Evolutionary conservation across 75 land plant genomes (phyloP), one percentile per base, ranked within the genome.

Genomic region (Isoetes taiwanensis): DNA sequence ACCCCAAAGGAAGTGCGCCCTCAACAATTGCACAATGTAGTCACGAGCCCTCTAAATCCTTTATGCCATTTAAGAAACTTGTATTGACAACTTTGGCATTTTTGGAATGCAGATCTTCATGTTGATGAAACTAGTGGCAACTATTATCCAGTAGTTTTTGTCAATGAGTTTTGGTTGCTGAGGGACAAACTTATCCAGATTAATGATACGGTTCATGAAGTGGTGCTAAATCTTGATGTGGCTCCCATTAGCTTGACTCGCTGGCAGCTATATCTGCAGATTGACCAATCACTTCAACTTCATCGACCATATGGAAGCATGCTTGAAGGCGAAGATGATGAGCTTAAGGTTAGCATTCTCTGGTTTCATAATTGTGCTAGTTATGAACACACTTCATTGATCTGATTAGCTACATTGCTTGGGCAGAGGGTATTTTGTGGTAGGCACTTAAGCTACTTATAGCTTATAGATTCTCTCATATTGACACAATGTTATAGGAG

Each of bases 301-400:
- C 98, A 93, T 42, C 76, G 77, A 23, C 79, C 77, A 34, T 93
- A 93, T 76, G 98, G 98, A 40, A 93, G 98, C 73, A 93, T 93
- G 98, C 64, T 88, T 62, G 98, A 93, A 61, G 98, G 98, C 20
- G 98, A 93, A 61, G 79, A 89, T 61, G 98, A 93, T 72, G 96
- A 93, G 69, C 78, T 93, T 3, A 93, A 93, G 98, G 98, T 90
- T n/a, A n/a, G n/a, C n/a, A n/a, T n/a, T n/a, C n/a, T n/a, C n/a
- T n/a, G n/a, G n/a, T n/a, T n/a, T n/a, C n/a, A n/a, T n/a, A n/a
- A n/a, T n/a, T n/a, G n/a, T n/a, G n/a, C n/a, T n/a, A n/a, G n/a
- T n/a, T n/a, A n/a, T n/a, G n/a, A n/a, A n/a, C n/a, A n/a, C n/a
- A n/a, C n/a, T n/a, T n/a, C n/a, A n/a, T n/a, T n/a, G n/a, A n/a